Percentiles rank a stretch among this genome's conserved stretches.
phyloP scores from a whole-genome alignment of 1,284 basidiomycete genomes.

The Polyporus tsugae region DNA sequence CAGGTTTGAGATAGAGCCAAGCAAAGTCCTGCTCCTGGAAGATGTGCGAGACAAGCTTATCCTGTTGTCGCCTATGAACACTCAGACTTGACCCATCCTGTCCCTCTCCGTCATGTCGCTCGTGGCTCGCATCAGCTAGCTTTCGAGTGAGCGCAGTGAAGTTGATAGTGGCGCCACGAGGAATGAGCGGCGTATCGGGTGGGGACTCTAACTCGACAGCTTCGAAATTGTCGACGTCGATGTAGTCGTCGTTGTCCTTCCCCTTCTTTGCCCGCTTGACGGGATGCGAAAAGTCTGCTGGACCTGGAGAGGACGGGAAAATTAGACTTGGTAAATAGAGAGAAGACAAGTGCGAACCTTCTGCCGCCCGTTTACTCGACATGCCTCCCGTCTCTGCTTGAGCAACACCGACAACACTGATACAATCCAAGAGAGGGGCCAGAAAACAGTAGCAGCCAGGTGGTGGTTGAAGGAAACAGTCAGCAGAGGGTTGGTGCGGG shows the following conservation, averaged over 20 bases:
- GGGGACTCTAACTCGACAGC: conserved; percentile 54
- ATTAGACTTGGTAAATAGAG: background rate
- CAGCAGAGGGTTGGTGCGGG: background rate
- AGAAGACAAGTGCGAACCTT: conserved; percentile 46
- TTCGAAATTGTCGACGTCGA: conserved; percentile 65
- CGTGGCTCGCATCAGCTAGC: conserved; percentile 64
- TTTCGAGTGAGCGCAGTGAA: conserved; percentile 82
- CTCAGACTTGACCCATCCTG: conserved; percentile 42
- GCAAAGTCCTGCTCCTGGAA: conserved; percentile 87
- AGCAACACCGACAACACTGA: background rate
- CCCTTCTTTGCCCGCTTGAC: conserved; percentile 60
- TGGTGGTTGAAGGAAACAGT: conserved; percentile 17
- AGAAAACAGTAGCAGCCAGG: background rate
- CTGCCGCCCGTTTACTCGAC: conserved; percentile 58
- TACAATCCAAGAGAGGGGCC: background rate
- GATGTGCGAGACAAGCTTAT: conserved; percentile 78
- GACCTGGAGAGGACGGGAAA: conserved; percentile 30
- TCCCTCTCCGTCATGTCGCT: conserved; percentile 47
- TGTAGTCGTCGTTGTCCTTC: conserved; percentile 59
- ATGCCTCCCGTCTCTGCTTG: conserved; percentile 37
- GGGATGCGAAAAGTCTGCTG: conserved; percentile 49
- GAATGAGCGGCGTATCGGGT: conserved; percentile 63
- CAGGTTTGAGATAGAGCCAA: conserved; percentile 85
- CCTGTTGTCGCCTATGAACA: conserved; percentile 71
- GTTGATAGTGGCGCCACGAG: conserved; percentile 80